Percentiles rank a stretch among this genome's conserved stretches.
Conservation (phyloP, 176 grass and related monocot species). For the Juncus effusus region DNA sequence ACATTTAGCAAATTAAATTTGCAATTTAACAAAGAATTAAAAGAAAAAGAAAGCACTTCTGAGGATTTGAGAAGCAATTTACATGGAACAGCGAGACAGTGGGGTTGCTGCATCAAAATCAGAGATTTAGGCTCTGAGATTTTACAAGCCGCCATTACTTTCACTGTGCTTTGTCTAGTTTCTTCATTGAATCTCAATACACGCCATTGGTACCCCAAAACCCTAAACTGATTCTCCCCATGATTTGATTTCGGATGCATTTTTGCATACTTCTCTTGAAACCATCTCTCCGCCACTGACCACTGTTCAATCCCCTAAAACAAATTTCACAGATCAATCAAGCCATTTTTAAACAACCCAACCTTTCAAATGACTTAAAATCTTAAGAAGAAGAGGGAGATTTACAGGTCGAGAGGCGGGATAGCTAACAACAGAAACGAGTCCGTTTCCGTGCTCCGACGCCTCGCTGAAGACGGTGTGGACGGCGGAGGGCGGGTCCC, state of each 20-base stretch:
- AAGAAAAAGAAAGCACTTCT: not conserved
- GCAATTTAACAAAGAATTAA: conserved; percentile 9
- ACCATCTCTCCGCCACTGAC: conserved; percentile 48
- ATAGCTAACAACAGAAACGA: conserved; percentile 75
- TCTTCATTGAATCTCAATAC: conserved; percentile 79
- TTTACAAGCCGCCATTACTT: conserved; percentile 72
- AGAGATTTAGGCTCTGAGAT: conserved; percentile 37
- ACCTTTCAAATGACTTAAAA: not conserved
- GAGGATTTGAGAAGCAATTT: conserved; percentile 27
- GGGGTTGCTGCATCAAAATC: conserved; percentile 80
- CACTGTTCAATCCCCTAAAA: conserved; percentile 50
- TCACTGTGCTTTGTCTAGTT: conserved; percentile 73
- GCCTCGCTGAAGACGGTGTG: conserved; percentile 53
- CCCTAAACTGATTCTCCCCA: conserved; percentile 44
- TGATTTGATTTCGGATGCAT: conserved; percentile 38
- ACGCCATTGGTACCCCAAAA: conserved; percentile 90
- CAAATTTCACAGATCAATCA: not conserved
- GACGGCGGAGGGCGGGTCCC: conserved; percentile 52
- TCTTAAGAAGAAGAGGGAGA: not conserved
- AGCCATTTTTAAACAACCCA: not conserved
- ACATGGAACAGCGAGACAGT: conserved; percentile 89
- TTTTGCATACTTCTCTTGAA: conserved; percentile 60
- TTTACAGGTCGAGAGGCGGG: conserved; percentile 61
- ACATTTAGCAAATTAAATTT: conserved; percentile 18
- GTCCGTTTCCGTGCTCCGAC: conserved; percentile 68